Percentiles rank a stretch among this genome's conserved stretches.
Evolutionary conservation across 2,329 filamentous ascomycete species (phyloP).

Genomic region (Aspergillus jensenii): DNA sequence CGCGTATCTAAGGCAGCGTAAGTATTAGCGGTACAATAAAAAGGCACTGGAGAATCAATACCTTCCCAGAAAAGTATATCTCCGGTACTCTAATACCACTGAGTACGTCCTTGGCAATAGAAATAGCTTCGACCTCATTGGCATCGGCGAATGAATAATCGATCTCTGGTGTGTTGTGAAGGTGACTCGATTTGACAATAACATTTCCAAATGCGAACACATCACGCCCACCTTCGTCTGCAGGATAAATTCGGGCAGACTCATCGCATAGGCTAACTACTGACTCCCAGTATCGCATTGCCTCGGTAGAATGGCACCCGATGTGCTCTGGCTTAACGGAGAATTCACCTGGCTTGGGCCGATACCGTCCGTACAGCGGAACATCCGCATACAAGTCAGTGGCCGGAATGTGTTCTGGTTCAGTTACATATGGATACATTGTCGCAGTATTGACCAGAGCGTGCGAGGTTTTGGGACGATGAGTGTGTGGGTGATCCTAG

Average conservation of each 20-base stretch:
- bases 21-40: slow-evolving; percentile 1
- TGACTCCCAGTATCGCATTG: slow-evolving; percentile 64
- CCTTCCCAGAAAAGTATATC: slow-evolving; percentile 43
- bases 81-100: slow-evolving; percentile 33
- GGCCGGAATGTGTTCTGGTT: slow-evolving; percentile 32
- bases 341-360: slow-evolving; percentile 30
- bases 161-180: slow-evolving; percentile 23
- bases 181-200: slow-evolving; percentile 42
- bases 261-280: slow-evolving; percentile 34
- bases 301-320: slow-evolving; percentile 49
- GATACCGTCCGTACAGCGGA: slow-evolving; percentile 34
- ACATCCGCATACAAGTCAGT: slow-evolving; percentile 31
- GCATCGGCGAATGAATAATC: slow-evolving; percentile 45
- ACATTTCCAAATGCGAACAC: slow-evolving; percentile 45
- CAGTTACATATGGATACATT: slow-evolving; percentile 15
- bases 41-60: slow-evolving; percentile 15
- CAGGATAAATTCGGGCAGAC: slow-evolving; percentile 32
- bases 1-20: slow-evolving; percentile 33
- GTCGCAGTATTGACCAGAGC: background rate
- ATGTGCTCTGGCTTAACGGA: slow-evolving; percentile 47
- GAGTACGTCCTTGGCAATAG: slow-evolving; percentile 31
- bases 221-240: slow-evolving; percentile 37
- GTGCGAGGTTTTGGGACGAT: too few species aligned
- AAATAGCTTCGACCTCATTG: slow-evolving; percentile 40
- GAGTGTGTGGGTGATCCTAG: too few species aligned